A percentile compares a stretch with the other conserved stretches of the same genome.
Evolutionary conservation across 2,329 filamentous ascomycete species (phyloP).

Genomic region (Neopestalotiopsis sp.): DNA sequence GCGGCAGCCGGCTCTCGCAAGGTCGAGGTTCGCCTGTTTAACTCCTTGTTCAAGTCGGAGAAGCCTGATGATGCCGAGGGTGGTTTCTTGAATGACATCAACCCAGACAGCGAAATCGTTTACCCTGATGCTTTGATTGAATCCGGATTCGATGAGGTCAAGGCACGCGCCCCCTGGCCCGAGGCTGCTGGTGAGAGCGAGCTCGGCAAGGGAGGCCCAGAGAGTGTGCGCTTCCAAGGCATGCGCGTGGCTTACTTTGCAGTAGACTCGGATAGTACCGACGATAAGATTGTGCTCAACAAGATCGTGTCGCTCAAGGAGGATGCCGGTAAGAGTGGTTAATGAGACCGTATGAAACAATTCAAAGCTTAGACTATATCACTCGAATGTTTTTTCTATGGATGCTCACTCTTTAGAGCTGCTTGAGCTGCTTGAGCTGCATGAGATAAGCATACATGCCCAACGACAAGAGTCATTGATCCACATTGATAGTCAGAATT

Average conservation of each 20-base stretch:
- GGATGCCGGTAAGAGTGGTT: slow-evolving; percentile 69
- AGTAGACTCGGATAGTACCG: slow-evolving; percentile 79
- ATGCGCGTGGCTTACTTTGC: slow-evolving; percentile 87
- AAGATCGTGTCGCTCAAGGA: slow-evolving; percentile 92
- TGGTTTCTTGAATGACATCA: slow-evolving; percentile 84
- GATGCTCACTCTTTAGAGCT: background rate
- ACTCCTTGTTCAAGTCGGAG: slow-evolving; percentile 84
- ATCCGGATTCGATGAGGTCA: slow-evolving; percentile 80
- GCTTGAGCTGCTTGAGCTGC: background rate
- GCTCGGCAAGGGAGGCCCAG: slow-evolving; percentile 66
- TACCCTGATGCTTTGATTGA: slow-evolving; percentile 82
- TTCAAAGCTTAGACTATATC: background rate
- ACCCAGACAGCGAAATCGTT: slow-evolving; percentile 82
- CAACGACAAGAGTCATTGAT: background rate
- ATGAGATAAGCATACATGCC: background rate
- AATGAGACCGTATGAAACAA: background rate
- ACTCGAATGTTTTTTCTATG: background rate
- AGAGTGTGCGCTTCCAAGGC: slow-evolving; percentile 88
- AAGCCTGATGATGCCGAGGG: slow-evolving; percentile 79
- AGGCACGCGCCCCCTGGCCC: slow-evolving; percentile 78
- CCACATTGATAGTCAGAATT: background rate
- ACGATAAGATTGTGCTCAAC: slow-evolving; percentile 85
- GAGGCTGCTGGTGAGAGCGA: slow-evolving; percentile 75
- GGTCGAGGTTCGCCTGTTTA: slow-evolving; percentile 80
- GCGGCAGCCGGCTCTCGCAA: slow-evolving; percentile 73